Evolutionary conservation across 2,329 filamentous ascomycete species (phyloP).

Genomic region (Colletotrichum euphorbiae): DNA sequence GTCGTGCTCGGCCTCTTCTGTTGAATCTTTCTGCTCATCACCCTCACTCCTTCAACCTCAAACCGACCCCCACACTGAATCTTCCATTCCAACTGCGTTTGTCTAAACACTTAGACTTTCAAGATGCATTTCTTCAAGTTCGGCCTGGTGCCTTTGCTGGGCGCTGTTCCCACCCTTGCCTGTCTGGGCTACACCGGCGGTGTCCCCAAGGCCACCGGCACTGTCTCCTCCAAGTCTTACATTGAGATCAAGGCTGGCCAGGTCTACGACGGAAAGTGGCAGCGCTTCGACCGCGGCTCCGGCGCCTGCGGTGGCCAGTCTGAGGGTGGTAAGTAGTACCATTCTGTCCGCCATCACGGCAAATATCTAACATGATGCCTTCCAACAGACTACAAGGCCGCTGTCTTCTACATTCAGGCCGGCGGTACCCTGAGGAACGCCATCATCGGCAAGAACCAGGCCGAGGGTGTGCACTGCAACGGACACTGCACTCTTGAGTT

Average conservation of each 20-base stretch:
- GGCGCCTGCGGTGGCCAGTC: constrained; percentile 55
- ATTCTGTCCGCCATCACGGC: rapidly evolving
- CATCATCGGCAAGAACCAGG: constrained; percentile 55
- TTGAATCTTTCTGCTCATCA: constrained; percentile 11
- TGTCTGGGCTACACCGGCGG: constrained; percentile 49
- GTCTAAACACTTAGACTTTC: background rate
- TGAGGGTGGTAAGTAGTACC: constrained; percentile 51
- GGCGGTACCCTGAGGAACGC: constrained; percentile 60
- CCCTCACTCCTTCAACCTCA: constrained; percentile 20
- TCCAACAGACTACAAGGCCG: constrained; percentile 51
- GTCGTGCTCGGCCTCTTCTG: background rate
- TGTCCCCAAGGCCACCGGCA: constrained; percentile 45
- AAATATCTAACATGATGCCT: background rate
- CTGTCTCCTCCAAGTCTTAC: constrained; percentile 41
- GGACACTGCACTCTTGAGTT: constrained; percentile 54
- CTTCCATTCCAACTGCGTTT: background rate
- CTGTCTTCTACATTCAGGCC: constrained; percentile 55
- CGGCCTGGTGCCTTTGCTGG: constrained; percentile 43
- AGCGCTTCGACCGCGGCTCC: constrained; percentile 53
- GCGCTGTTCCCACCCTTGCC: constrained; percentile 45
- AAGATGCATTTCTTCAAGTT: constrained; percentile 37
- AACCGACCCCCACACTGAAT: constrained; percentile 28
- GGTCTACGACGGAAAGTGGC: constrained; percentile 51
- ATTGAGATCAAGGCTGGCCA: constrained; percentile 47
- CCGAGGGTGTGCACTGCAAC: constrained; percentile 59